Percentiles rank a stretch among this genome's conserved stretches.
Evolutionary conservation across 306 rosid genomes (phyloP).

Genomic region (Cyclanthera cordifolia): DNA sequence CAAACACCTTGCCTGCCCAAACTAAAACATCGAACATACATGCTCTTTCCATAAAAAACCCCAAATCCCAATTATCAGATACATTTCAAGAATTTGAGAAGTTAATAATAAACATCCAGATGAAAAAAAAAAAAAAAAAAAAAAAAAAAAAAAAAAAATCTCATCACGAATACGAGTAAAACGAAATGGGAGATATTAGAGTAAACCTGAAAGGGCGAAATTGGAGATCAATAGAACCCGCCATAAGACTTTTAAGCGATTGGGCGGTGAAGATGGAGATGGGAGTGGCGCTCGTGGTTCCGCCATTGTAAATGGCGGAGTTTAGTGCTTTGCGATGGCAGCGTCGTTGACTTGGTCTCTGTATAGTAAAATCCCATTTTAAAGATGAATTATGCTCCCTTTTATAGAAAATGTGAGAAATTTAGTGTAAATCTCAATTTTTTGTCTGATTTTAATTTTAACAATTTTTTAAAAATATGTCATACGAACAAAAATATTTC

Average conservation of each 20-base stretch:
- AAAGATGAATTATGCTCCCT: too few species aligned
- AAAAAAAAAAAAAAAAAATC: background rate
- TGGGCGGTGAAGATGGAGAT: slow-evolving; percentile 10
- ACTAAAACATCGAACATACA: background rate
- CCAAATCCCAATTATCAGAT: background rate
- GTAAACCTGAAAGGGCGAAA: slow-evolving; percentile 68
- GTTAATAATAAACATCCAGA: background rate
- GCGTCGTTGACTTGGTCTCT: background rate
- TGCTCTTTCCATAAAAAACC: background rate
- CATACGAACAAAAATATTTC: too few species aligned
- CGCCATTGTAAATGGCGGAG: background rate
- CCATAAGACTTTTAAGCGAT: slow-evolving; percentile 60
- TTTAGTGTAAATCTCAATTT: too few species aligned
- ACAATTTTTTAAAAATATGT: too few species aligned
- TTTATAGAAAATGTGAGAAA: too few species aligned
- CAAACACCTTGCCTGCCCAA: slow-evolving; percentile 8
- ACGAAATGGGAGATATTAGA: background rate
- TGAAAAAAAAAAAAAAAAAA: background rate
- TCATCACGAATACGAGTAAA: background rate
- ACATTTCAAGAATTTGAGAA: background rate
- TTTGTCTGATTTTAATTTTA: too few species aligned
- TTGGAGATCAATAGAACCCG: slow-evolving; percentile 63
- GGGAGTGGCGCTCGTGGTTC: background rate
- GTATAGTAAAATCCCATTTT: too few species aligned
- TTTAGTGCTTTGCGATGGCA: background rate